Evolutionary conservation across 164 flowering plant genomes (phyloP).

Genomic region (Chimonanthus praecox): DNA sequence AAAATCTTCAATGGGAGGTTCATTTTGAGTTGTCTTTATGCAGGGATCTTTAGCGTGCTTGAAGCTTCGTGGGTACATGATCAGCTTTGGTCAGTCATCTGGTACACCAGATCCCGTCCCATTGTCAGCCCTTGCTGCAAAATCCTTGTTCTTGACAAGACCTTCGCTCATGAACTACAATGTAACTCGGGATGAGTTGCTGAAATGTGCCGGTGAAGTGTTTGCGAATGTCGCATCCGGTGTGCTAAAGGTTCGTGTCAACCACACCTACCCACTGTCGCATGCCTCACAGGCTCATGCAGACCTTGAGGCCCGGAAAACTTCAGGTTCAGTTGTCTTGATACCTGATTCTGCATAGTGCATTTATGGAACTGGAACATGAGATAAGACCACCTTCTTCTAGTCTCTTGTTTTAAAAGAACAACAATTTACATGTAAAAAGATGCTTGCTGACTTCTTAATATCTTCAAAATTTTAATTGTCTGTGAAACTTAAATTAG

Average conservation of each 20-base stretch:
- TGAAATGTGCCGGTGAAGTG: slow-evolving; percentile 69
- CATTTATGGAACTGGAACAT: neutral
- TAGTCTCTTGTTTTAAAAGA: neutral
- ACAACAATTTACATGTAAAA: no score
- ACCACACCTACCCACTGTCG: slow-evolving; percentile 78
- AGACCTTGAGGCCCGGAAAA: slow-evolving; percentile 67
- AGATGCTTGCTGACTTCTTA: neutral
- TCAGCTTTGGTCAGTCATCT: slow-evolving; percentile 81
- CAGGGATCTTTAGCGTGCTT: slow-evolving; percentile 90
- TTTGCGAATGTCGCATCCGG: slow-evolving; percentile 61
- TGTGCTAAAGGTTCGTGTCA: slow-evolving; percentile 54
- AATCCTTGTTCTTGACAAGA: slow-evolving; percentile 82
- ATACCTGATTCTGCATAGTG: slow-evolving; percentile 38
- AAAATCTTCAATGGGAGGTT: neutral
- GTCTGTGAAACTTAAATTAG: neutral
- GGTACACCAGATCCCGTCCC: slow-evolving; percentile 84
- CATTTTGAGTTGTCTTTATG: neutral
- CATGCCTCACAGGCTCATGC: slow-evolving; percentile 77
- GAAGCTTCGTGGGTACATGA: slow-evolving; percentile 75
- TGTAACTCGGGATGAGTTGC: slow-evolving; percentile 58
- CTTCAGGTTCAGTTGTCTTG: slow-evolving; percentile 77
- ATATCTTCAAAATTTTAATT: neutral
- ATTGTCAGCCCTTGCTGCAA: slow-evolving; percentile 53
- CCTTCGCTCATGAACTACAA: slow-evolving; percentile 65
- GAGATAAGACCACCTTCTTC: neutral